Evolutionary conservation across 148 eudicot species (phyloP), one percentile per base, ranked within the genome.

Genomic region (Rhododendron vialii): DNA sequence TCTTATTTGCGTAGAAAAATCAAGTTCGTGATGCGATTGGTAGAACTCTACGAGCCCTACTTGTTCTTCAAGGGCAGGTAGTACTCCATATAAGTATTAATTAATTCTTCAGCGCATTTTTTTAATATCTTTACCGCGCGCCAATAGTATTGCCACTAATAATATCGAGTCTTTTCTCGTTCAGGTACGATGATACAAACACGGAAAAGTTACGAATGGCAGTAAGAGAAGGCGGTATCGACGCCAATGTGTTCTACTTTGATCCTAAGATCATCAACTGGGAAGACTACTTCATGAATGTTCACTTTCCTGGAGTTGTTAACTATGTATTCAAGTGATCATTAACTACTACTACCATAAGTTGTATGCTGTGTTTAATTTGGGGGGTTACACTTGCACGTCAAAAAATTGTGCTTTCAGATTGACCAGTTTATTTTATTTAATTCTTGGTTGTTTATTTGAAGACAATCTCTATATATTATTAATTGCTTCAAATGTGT

Each of bases 21-120:
- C 82, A 92, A 85, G 28, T 86, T 83, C 35, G 91, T 92, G 48
- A 73, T 89, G 90, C 90, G 95, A 50, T 67, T 94, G 82, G 85
- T 89, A 0, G 95, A 94, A 45, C 89, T 94, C 71, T 94, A 93
- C 82, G 80, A 84, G 74, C 95, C 98, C 0, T 94, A 94, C 88
- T 57, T 92, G 91, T 94, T 94, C 93, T 93, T 92, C 89, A 92
- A 91, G 90, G 94, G 93, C 83, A 81, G 35, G 74, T 67, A 67
- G 74, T 67, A 67, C 43, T 41, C 7, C 7, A 20, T 91, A 94
- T 93, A 92, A 88, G 93, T 85, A 59, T 30, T 26, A 36, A 36
- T 2, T 36, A 7, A 47, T 47, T 47, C n/a, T 26, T 14, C 3
- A 1, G 5, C 1, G 10, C 8, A 38, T 6, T 7, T 18, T 38